phyloP scores from a whole-genome alignment of 495 filamentous ascomycete genomes.

The Podospora tetraspora region DNA sequence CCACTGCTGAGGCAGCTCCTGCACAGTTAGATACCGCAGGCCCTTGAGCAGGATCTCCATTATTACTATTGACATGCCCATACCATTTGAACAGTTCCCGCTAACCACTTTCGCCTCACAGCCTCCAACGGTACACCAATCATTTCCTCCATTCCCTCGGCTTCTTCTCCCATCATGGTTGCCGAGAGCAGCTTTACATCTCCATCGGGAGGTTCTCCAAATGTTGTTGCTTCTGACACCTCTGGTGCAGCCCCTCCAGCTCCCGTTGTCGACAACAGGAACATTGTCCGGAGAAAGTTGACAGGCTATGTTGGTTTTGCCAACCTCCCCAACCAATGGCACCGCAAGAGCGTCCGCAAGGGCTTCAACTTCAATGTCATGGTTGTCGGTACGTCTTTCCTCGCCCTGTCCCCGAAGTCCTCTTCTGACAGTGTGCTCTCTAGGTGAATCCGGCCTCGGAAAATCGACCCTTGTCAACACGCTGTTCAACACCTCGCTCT shows the following conservation, averaged over 20 bases:
- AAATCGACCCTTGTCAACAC: constrained; percentile 99
- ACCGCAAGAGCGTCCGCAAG: constrained; percentile 99
- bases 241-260: constrained; percentile 66
- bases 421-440: not conserved
- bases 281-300: constrained; percentile 96
- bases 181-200: constrained; percentile 43
- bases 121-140: constrained; percentile 46
- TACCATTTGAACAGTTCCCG: not conserved
- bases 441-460: constrained; percentile 97
- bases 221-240: constrained; percentile 75
- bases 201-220: constrained; percentile 40
- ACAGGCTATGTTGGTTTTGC: constrained; percentile 98
- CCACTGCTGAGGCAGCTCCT: constrained; percentile 6
- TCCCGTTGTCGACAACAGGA: constrained; percentile 74
- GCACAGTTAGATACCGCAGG: constrained; percentile 35
- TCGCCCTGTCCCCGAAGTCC: not conserved
- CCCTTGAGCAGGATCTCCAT: constrained; percentile 5
- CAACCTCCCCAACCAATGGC: constrained; percentile 99
- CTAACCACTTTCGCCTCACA: constrained; percentile 31
- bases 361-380: constrained; percentile 99
- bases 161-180: constrained; percentile 30
- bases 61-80: not conserved
- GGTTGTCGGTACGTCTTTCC: constrained; percentile 78
- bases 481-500: constrained; percentile 98
- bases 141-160: constrained; percentile 22